phyloP scores from a whole-genome alignment of 306 rosid genomes.

The Rubus idaeus region DNA sequence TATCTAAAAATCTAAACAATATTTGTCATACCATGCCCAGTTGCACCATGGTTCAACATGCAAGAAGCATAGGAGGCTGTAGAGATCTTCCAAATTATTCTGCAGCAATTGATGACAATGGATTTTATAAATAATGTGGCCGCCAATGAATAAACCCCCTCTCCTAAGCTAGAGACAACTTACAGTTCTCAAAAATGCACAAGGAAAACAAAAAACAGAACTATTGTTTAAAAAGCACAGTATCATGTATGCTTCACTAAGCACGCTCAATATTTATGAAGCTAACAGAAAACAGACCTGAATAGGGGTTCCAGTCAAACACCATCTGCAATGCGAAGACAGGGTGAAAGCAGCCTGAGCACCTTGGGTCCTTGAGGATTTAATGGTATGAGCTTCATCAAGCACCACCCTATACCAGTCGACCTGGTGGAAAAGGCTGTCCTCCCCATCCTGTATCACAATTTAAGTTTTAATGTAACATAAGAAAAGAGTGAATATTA shows the following conservation, averaged over 20 bases:
- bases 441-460: conserved; percentile 50
- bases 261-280: neutral
- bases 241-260: neutral
- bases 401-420: conserved; percentile 87
- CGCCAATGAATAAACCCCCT: neutral
- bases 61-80: conserved; percentile 76
- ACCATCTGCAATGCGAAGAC: conserved; percentile 86
- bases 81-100: conserved; percentile 88
- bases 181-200: neutral
- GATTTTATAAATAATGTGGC: conserved; percentile 6
- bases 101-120: conserved; percentile 38
- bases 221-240: neutral
- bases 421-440: conserved; percentile 69
- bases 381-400: conserved; percentile 90
- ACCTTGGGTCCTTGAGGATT: conserved; percentile 53
- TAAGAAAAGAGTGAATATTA: neutral
- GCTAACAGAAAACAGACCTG: conserved; percentile 50
- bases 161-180: conserved; percentile 2
- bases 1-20: neutral
- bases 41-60: conserved; percentile 93
- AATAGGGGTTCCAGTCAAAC: conserved; percentile 90
- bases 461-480: neutral
- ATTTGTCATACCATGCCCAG: conserved; percentile 63
- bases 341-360: conserved; percentile 66
- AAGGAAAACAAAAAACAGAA: neutral